Percentiles rank a stretch among this genome's conserved stretches.
Evolutionary conservation across 2,329 filamentous ascomycete species (phyloP).

Genomic region (Trichoderma sp.): DNA sequence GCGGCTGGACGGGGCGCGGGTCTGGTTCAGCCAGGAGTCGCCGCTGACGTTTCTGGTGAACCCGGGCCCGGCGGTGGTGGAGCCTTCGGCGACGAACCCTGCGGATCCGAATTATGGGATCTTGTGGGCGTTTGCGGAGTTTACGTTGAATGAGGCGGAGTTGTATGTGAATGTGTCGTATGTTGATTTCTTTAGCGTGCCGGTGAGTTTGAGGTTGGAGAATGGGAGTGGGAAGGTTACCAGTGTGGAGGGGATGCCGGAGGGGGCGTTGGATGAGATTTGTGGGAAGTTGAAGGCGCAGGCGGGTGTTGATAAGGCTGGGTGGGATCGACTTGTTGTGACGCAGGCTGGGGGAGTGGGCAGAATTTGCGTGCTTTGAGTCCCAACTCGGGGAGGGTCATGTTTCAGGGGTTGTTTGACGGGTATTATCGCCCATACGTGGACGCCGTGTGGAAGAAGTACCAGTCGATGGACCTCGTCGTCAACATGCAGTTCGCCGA

Average conservation of each 20-base stretch:
- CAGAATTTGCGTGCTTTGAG: slow-evolving; percentile 53
- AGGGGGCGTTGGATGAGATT: slow-evolving; percentile 48
- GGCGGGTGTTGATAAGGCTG: slow-evolving; percentile 46
- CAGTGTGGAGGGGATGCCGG: slow-evolving; percentile 51
- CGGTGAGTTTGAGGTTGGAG: slow-evolving; percentile 58
- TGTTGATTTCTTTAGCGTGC: slow-evolving; percentile 72
- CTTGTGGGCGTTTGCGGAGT: slow-evolving; percentile 69
- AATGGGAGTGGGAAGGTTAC: slow-evolving; percentile 47
- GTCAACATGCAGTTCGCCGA: slow-evolving; percentile 54
- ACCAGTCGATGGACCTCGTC: slow-evolving; percentile 45
- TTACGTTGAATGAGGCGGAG: slow-evolving; percentile 63
- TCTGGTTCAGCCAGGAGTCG: slow-evolving; percentile 67
- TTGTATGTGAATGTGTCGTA: slow-evolving; percentile 71
- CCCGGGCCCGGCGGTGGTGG: slow-evolving; percentile 70
- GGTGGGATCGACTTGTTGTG: slow-evolving; percentile 53
- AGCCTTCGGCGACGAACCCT: slow-evolving; percentile 70
- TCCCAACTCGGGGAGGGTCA: slow-evolving; percentile 52
- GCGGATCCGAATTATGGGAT: slow-evolving; percentile 62
- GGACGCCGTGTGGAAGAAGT: slow-evolving; percentile 54
- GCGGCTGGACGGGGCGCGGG: slow-evolving; percentile 67
- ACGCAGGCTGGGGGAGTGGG: slow-evolving; percentile 32
- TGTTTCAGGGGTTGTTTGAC: slow-evolving; percentile 47
- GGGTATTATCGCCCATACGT: slow-evolving; percentile 55
- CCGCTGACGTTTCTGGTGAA: slow-evolving; percentile 70
- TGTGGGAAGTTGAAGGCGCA: slow-evolving; percentile 49